These are phyloP conservation scores for Irpex rosettiformis DNA, from an alignment of 1,284 basidiomycete genomes.

Conservation along the genomic window DNA sequence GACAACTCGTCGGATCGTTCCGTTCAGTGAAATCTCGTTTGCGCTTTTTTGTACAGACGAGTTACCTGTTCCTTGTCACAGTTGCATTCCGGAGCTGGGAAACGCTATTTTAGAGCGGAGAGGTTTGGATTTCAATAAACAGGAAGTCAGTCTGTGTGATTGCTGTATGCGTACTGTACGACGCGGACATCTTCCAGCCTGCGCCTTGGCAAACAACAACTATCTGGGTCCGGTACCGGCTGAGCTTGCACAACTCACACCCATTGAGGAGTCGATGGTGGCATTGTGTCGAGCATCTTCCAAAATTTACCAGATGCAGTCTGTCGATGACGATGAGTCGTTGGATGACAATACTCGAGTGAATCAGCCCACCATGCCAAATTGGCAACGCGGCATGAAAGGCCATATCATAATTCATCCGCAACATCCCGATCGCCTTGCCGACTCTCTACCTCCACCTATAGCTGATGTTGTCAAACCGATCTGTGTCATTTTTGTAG, in stretches of 20 bases:
- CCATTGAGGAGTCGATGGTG: slow-evolving; percentile 32
- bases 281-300: slow-evolving; percentile 23
- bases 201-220: slow-evolving; percentile 23
- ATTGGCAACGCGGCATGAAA: slow-evolving; percentile 27
- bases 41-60: too few species aligned
- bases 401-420: slow-evolving; percentile 37
- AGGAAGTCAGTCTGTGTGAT: neutral
- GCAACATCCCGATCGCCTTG: slow-evolving; percentile 26
- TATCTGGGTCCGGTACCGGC: slow-evolving; percentile 25
- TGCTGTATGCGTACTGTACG: neutral
- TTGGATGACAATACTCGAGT: neutral
- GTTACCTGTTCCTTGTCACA: too few species aligned
- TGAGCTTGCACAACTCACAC: slow-evolving; percentile 24
- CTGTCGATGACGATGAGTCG: too few species aligned
- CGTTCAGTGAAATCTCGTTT: too few species aligned
- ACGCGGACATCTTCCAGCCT: slow-evolving; percentile 6
- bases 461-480: neutral
- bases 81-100: too few species aligned
- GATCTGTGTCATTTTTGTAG: slow-evolving; percentile 35
- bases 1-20: too few species aligned
- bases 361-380: slow-evolving; percentile 8
- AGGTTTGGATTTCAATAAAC: neutral
- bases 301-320: slow-evolving; percentile 25
- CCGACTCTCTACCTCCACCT: slow-evolving; percentile 17
- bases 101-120: too few species aligned